These are phyloP conservation scores for Fusarium goolgardi DNA, from an alignment of 2,329 filamentous ascomycete genomes.

Conservation along the genomic window DNA sequence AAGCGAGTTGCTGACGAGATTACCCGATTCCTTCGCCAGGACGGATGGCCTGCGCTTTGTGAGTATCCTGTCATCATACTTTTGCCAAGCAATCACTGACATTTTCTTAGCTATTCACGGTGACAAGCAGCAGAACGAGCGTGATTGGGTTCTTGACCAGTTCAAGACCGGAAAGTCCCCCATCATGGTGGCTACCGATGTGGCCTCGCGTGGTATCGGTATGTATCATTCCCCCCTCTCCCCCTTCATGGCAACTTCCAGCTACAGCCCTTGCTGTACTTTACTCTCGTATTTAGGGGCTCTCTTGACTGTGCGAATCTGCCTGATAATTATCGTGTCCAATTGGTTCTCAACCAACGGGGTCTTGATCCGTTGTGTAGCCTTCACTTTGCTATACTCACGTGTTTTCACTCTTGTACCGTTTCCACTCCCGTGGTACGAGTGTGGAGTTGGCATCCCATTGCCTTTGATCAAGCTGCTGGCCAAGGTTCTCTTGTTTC, in stretches of 20 bases:
- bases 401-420: conserved; percentile 80
- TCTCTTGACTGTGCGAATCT: conserved; percentile 89
- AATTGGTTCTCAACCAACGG: conserved; percentile 83
- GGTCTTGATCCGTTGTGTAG: conserved; percentile 77
- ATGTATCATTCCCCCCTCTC: conserved; percentile 76
- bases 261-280: conserved; percentile 74
- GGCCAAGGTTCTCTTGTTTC: conserved; percentile 67
- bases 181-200: conserved; percentile 99
- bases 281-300: conserved; percentile 92
- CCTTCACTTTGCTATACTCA: conserved; percentile 71
- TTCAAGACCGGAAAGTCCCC: conserved; percentile 99
- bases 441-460: conserved; percentile 80
- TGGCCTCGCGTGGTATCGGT: conserved; percentile 99
- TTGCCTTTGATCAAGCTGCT: conserved; percentile 80
- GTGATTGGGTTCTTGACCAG: conserved; percentile 99
- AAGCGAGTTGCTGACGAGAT: conserved; percentile 99
- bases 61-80: conserved; percentile 60
- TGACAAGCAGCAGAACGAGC: conserved; percentile 99
- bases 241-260: conserved; percentile 65
- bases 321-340: conserved; percentile 86
- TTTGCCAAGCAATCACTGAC: conserved; percentile 51
- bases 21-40: conserved; percentile 94
- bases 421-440: conserved; percentile 71
- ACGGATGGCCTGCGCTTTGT: conserved; percentile 98
- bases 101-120: conserved; percentile 84